Conservation (phyloP, 2,329 filamentous ascomycete species). For the Graphium sp. region DNA sequence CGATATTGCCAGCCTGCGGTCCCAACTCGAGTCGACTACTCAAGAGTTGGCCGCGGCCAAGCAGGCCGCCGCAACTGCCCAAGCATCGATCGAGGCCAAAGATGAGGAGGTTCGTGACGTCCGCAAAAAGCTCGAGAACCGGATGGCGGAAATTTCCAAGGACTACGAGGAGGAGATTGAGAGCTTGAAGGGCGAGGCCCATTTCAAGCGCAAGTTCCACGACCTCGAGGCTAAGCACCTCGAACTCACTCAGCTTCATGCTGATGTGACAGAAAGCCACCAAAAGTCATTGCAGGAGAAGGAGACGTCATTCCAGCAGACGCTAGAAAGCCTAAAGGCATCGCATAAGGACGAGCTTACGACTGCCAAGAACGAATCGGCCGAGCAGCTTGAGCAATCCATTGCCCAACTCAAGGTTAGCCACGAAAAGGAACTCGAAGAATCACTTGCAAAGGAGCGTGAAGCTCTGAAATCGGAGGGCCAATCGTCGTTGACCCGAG, state of each 20-base stretch:
- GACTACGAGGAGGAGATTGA: constrained; percentile 52
- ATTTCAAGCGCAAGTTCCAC: constrained; percentile 46
- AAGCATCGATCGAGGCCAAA: constrained; percentile 27
- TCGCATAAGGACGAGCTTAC: constrained; percentile 43
- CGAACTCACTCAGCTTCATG: constrained; percentile 22
- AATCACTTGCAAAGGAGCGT: constrained; percentile 30
- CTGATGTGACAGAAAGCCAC: constrained; percentile 19
- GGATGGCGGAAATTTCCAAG: constrained; percentile 38
- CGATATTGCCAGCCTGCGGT: constrained; percentile 24
- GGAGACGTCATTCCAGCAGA: constrained; percentile 33
- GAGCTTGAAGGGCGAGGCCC: constrained; percentile 42
- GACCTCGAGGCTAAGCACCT: constrained; percentile 40
- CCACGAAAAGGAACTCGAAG: constrained; percentile 31
- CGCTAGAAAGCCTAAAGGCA: constrained; percentile 35
- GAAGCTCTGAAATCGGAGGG: constrained; percentile 24
- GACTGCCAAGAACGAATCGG: constrained; percentile 31
- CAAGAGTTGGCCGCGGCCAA: constrained; percentile 21
- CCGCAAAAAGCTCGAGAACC: constrained; percentile 37
- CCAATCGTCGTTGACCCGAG: constrained; percentile 18
- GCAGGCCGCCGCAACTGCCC: constrained; percentile 27
- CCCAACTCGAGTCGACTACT: constrained; percentile 27
- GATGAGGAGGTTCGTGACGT: constrained; percentile 31
- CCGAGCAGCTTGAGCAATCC: constrained; percentile 31
- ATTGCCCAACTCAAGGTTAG: constrained; percentile 25
- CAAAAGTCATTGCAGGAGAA: constrained; percentile 28